Evolutionary conservation across 805 yeast species (phyloP).

Genomic region (Ogataea degrootiae): DNA sequence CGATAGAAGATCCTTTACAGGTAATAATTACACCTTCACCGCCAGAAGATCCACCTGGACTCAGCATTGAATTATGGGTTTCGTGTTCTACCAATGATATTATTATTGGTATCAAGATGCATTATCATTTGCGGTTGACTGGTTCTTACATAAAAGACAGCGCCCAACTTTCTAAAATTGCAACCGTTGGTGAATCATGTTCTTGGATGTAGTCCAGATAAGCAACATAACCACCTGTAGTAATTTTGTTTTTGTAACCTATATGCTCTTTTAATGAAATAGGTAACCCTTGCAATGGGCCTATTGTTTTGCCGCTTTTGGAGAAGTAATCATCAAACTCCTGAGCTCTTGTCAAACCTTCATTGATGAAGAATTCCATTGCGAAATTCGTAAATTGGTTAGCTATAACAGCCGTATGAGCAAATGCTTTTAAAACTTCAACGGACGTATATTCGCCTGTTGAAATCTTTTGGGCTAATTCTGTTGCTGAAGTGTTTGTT

Average conservation of each 20-base stretch:
- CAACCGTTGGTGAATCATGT: conserved; percentile 43
- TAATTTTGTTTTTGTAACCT: conserved; percentile 46
- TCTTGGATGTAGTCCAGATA: conserved; percentile 42
- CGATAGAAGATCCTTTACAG: conserved; percentile 56
- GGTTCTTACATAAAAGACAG: conserved; percentile 60
- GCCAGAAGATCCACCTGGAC: conserved; percentile 71
- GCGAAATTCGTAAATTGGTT: conserved; percentile 58
- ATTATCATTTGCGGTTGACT: conserved; percentile 65
- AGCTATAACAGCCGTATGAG: conserved; percentile 58
- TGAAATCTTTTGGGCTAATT: conserved; percentile 40
- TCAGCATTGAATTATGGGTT: conserved; percentile 54
- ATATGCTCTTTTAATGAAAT: conserved; percentile 65
- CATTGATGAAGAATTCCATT: conserved; percentile 52
- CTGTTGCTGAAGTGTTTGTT: conserved; percentile 39
- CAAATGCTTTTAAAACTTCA: conserved; percentile 56
- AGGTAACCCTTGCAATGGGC: conserved; percentile 72
- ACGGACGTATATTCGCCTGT: conserved; percentile 43
- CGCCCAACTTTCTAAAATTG: conserved; percentile 48
- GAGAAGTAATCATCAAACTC: conserved; percentile 49
- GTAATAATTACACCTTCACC: conserved; percentile 67
- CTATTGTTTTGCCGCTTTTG: conserved; percentile 48
- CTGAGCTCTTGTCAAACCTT: conserved; percentile 53
- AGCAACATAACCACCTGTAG: conserved; percentile 58
- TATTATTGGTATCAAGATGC: conserved; percentile 62
- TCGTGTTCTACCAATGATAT: conserved; percentile 53